A percentile compares a stretch with the other conserved stretches of the same genome.
These are phyloP conservation scores for Podila clonocystis DNA, from an alignment of 192 early-diverging fungal genomes.

Conservation along the genomic window DNA sequence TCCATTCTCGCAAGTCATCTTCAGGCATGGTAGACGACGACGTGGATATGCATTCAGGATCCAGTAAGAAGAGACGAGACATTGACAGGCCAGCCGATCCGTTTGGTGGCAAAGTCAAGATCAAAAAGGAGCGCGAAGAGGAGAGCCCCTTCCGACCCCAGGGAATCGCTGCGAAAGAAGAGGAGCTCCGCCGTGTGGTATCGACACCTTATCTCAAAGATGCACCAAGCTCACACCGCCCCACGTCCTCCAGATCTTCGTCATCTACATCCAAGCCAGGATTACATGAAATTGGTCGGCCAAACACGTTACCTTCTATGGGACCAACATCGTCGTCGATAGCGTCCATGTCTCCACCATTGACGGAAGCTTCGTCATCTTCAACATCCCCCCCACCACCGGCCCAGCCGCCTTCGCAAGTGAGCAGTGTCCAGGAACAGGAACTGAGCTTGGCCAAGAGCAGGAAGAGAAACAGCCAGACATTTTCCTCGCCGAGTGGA, in stretches of 20 bases:
- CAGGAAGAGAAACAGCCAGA: constrained; percentile 43
- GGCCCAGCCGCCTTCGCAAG: constrained; percentile 1
- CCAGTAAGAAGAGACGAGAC: constrained; percentile 45
- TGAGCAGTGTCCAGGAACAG: not conserved
- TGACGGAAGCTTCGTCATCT: constrained; percentile 41
- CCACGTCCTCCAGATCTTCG: not conserved
- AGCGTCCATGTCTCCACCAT: constrained; percentile 41
- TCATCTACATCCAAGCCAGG: not conserved
- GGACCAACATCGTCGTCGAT: constrained; percentile 19
- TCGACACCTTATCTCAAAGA: constrained; percentile 41
- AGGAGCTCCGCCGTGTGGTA: constrained; percentile 33
- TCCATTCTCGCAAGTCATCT: constrained; percentile 15
- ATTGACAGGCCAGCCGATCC: constrained; percentile 26
- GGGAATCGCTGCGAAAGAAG: constrained; percentile 6
- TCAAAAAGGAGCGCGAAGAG: constrained; percentile 53
- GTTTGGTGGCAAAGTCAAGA: constrained; percentile 46
- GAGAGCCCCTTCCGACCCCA: constrained; percentile 20
- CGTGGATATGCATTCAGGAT: constrained; percentile 10
- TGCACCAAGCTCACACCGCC: constrained; percentile 2
- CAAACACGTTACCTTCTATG: too few relatives aligned
- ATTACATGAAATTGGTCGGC: not conserved
- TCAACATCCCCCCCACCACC: constrained; percentile 20
- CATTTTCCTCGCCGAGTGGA: constrained; percentile 32
- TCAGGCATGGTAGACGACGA: constrained; percentile 16
- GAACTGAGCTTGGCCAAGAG: constrained; percentile 7